Percentiles rank a stretch among this genome's conserved stretches.
These are phyloP conservation scores for Sorghum bicolor DNA, from an alignment of 176 grass and related monocot species.

Conservation along the genomic window DNA sequence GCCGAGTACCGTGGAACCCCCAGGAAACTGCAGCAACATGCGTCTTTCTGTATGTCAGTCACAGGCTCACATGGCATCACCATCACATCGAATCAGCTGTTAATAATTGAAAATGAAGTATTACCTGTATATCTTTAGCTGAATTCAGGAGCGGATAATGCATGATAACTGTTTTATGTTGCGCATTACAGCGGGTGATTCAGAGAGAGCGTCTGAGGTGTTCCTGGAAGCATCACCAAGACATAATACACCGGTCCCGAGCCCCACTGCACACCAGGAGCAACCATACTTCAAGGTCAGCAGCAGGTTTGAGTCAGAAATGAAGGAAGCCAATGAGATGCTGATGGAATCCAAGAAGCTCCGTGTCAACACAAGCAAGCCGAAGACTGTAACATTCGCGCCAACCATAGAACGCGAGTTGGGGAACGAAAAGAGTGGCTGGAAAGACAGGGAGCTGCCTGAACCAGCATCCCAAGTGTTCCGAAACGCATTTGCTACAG, in stretches of 20 bases:
- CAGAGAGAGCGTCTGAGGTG: slow-evolving; percentile 17
- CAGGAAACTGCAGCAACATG: slow-evolving; percentile 8
- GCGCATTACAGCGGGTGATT: slow-evolving; percentile 28
- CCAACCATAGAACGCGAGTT: slow-evolving; percentile 13
- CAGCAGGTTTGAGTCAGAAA: slow-evolving; percentile 61
- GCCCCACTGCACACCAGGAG: slow-evolving; percentile 32
- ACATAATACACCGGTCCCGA: slow-evolving; percentile 26
- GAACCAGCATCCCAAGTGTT: slow-evolving; percentile 36
- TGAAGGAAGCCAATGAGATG: slow-evolving; percentile 64
- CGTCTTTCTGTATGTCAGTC: slow-evolving; percentile 20
- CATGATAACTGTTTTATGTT: neutral
- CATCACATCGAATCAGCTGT: neutral
- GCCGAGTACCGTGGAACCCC: slow-evolving; percentile 23
- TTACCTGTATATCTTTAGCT: neutral
- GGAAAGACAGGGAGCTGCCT: slow-evolving; percentile 8
- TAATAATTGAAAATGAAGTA: slow-evolving; percentile 15
- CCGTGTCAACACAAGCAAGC: slow-evolving; percentile 41
- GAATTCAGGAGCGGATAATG: neutral
- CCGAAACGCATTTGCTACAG: slow-evolving; percentile 18
- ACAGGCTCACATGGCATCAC: neutral
- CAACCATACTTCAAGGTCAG: slow-evolving; percentile 49
- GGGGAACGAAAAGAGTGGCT: slow-evolving; percentile 6
- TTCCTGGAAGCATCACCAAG: slow-evolving; percentile 40
- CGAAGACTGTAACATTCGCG: slow-evolving; percentile 37
- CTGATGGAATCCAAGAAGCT: slow-evolving; percentile 53